A percentile compares a stretch with the other conserved stretches of the same genome.
Conservation (phyloP, 23 red algal genomes). For the Agarophyton chilense region DNA sequence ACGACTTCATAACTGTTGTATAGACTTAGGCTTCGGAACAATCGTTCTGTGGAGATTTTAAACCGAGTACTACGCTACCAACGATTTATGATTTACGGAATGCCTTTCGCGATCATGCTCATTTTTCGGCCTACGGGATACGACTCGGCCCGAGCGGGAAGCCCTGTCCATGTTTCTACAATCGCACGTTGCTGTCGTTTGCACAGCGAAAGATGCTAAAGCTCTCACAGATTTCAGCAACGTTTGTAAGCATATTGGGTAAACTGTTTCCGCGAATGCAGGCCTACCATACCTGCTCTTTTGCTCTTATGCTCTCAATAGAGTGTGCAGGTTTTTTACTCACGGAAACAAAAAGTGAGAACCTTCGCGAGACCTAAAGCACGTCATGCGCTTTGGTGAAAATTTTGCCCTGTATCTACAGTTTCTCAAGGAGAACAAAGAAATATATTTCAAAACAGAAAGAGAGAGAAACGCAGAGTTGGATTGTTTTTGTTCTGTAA, state of each 20-base stretch:
- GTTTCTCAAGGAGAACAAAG: too few species aligned
- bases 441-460: too few species aligned
- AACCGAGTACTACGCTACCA: neutral
- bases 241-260: neutral
- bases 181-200: neutral
- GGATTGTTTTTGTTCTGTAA: too few species aligned
- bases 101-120: neutral
- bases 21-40: slow-evolving; percentile 9
- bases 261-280: too few species aligned
- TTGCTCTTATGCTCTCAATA: too few species aligned
- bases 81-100: neutral
- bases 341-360: too few species aligned
- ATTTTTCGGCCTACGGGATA: neutral
- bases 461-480: too few species aligned
- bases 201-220: neutral
- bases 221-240: neutral
- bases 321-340: too few species aligned
- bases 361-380: too few species aligned
- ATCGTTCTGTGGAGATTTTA: neutral
- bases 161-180: neutral
- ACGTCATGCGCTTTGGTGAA: too few species aligned
- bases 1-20: slow-evolving; percentile 27
- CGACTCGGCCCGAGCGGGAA: neutral
- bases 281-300: too few species aligned
- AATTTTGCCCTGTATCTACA: too few species aligned